These are phyloP conservation scores for Glycine latifolia DNA, from an alignment of 306 rosid species.

Conservation along the genomic window DNA sequence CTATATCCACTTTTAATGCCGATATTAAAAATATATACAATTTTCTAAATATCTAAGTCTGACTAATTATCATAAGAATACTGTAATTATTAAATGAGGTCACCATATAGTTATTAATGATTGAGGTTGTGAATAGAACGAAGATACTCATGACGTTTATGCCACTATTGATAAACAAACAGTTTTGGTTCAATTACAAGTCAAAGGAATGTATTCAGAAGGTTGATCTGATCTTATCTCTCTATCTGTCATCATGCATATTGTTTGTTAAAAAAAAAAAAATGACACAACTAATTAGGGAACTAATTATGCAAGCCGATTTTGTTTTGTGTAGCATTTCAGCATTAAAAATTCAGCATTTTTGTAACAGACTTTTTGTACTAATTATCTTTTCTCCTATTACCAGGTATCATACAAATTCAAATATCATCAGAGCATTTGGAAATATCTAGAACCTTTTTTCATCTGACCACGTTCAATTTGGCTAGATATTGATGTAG, in stretches of 20 bases:
- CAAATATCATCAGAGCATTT: neutral
- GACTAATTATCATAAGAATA: neutral
- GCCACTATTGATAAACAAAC: too few relatives aligned
- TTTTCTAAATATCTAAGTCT: constrained; percentile 32
- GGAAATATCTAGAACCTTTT: neutral
- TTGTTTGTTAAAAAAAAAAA: neutral
- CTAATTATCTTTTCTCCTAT: neutral
- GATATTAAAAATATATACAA: neutral
- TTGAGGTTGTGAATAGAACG: constrained; percentile 28
- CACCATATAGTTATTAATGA: constrained; percentile 23
- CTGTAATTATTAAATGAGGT: constrained; percentile 25
- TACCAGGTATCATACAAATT: neutral
- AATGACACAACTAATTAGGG: neutral
- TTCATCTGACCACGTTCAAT: constrained; percentile 13
- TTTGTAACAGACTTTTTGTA: too few relatives aligned
- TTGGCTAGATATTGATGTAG: constrained; percentile 21
- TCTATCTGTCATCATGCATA: neutral
- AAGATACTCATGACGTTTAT: constrained; percentile 7
- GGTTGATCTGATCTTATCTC: too few relatives aligned
- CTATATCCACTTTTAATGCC: constrained; percentile 49
- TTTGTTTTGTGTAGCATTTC: too few relatives aligned
- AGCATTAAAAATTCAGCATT: too few relatives aligned
- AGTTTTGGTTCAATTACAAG: too few relatives aligned
- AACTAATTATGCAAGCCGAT: neutral
- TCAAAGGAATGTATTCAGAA: too few relatives aligned